These are phyloP conservation scores for Candida sp. DNA, from an alignment of 1,139 yeast species.

Conservation along the genomic window DNA sequence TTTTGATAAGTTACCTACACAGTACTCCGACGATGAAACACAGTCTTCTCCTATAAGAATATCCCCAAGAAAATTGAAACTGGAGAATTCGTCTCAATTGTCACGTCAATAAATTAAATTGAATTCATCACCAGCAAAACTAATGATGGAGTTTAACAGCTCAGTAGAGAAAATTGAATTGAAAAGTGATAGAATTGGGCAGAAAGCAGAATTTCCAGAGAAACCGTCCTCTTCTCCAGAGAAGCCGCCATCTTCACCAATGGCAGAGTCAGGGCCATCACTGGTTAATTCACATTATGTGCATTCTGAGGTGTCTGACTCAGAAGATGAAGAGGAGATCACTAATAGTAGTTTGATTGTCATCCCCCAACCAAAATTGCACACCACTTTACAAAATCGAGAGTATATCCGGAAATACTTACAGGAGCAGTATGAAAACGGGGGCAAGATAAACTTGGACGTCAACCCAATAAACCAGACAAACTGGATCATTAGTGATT, in stretches of 20 bases:
- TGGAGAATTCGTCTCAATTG: conserved; percentile 2
- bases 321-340: conserved; percentile 7
- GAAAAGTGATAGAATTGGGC: not conserved
- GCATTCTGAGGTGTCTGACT: conserved; percentile 13
- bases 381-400: conserved; percentile 27
- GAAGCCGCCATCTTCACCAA: not conserved
- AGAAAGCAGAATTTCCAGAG: too few relatives aligned
- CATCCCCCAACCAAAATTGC: conserved; percentile 7
- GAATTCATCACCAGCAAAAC: not conserved
- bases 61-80: conserved; percentile 1
- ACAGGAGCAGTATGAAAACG: conserved; percentile 13
- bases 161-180: not conserved
- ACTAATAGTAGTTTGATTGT: conserved; percentile 7
- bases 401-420: conserved; percentile 25
- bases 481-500: conserved; percentile 46
- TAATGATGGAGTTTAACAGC: not conserved
- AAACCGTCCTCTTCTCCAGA: not conserved
- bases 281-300: too few relatives aligned
- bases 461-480: conserved; percentile 23
- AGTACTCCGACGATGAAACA: conserved; percentile 12
- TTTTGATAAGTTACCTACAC: conserved; percentile 12
- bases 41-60: conserved; percentile 7
- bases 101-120: not conserved
- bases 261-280: not conserved
- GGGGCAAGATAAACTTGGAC: conserved; percentile 21